Percentiles rank a stretch among this genome's conserved stretches.
These are phyloP conservation scores for Darksidea phi DNA, from an alignment of 495 filamentous ascomycete genomes.

Conservation along the genomic window DNA sequence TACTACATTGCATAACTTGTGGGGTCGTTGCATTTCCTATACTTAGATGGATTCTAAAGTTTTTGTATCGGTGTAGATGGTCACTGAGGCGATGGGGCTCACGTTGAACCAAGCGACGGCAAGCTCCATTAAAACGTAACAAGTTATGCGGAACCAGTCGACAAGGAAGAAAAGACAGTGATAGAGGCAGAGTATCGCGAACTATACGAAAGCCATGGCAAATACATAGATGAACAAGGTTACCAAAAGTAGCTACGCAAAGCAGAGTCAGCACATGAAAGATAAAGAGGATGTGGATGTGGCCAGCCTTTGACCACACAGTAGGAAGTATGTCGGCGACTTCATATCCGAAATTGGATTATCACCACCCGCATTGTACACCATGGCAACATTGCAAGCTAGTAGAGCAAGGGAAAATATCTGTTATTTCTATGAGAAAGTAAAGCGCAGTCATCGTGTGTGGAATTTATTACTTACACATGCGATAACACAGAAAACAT, in stretches of 20 bases:
- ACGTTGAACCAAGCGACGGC: not conserved
- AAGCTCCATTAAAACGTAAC: not conserved
- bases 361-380: not conserved
- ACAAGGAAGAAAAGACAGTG: not conserved
- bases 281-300: not conserved
- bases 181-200: not conserved
- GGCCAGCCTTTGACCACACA: not conserved
- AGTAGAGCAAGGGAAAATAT: not conserved
- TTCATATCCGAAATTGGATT: not conserved
- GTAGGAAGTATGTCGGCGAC: not conserved
- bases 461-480: not conserved
- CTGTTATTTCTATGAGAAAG: not conserved
- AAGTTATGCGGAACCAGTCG: not conserved
- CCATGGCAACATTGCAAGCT: not conserved
- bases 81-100: not conserved
- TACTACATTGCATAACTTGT: not conserved
- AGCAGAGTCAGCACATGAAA: no score
- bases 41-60: not conserved
- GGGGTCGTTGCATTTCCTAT: not conserved
- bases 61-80: not conserved
- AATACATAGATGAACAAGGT: not conserved
- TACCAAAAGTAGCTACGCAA: no score
- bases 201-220: not conserved
- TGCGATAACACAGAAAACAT: not conserved
- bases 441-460: not conserved